These are phyloP conservation scores for Elsinoe perseae DNA, from an alignment of 2,329 filamentous ascomycete genomes.

Conservation along the genomic window DNA sequence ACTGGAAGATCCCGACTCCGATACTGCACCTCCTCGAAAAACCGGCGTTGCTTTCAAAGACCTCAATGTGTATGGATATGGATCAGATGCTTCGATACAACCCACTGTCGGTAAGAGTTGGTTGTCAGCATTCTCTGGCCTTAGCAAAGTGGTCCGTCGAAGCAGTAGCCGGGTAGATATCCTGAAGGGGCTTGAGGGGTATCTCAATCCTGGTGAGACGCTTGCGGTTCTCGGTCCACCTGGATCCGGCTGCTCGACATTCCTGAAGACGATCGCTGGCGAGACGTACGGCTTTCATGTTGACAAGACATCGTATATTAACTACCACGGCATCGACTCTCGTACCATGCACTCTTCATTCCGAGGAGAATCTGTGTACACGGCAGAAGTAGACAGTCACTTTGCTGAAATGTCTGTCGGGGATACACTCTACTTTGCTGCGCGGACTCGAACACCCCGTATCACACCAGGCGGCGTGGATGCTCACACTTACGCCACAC, in stretches of 20 bases:
- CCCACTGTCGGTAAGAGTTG: too few species aligned
- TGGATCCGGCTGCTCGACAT: slow-evolving; percentile 58
- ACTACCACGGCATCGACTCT: slow-evolving; percentile 42
- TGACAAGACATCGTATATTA: slow-evolving; percentile 34
- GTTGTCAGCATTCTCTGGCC: too few species aligned
- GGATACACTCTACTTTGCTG: slow-evolving; percentile 49
- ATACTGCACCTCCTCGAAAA: too few species aligned
- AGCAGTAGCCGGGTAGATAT: too few species aligned
- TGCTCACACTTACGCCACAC: too few species aligned
- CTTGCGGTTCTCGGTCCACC: slow-evolving; percentile 37
- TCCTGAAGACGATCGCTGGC: slow-evolving; percentile 63
- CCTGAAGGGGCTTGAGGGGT: neutral
- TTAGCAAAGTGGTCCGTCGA: too few species aligned
- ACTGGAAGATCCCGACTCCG: too few species aligned
- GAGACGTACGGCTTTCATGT: slow-evolving; percentile 36
- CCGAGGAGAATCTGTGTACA: slow-evolving; percentile 40
- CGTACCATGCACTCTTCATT: slow-evolving; percentile 34
- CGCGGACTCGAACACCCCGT: slow-evolving; percentile 44
- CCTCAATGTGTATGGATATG: too few species aligned
- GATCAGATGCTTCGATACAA: too few species aligned
- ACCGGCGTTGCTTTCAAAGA: too few species aligned
- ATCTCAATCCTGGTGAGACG: slow-evolving; percentile 31
- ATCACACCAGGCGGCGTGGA: too few species aligned
- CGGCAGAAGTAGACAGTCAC: slow-evolving; percentile 42
- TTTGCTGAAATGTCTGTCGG: slow-evolving; percentile 51